A percentile compares a stretch with the other conserved stretches of the same genome.
phyloP scores from a whole-genome alignment of 2,329 filamentous ascomycete genomes.

The Scleromitrula shiraiana region DNA sequence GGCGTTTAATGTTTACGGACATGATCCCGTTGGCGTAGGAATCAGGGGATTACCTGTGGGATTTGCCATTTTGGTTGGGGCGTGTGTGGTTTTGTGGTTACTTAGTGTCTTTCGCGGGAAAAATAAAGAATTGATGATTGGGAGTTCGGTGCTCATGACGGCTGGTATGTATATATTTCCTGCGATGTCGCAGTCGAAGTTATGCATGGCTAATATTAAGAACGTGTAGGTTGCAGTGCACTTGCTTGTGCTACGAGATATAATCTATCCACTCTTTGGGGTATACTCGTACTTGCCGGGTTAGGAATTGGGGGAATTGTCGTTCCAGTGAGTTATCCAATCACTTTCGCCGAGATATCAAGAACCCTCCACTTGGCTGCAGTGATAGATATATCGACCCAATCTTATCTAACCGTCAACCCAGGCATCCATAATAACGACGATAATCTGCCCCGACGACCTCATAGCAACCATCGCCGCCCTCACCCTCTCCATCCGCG shows the following conservation, averaged over 20 bases:
- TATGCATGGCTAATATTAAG: constrained; percentile 31
- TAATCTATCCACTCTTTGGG: constrained; percentile 48
- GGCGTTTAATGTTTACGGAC: constrained; percentile 56
- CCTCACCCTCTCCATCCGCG: constrained; percentile 60
- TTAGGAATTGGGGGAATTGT: constrained; percentile 59
- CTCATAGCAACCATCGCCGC: constrained; percentile 62
- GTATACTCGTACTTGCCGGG: constrained; percentile 51
- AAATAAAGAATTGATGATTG: constrained; percentile 52
- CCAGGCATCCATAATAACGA: constrained; percentile 53
- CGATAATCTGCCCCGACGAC: constrained; percentile 62
- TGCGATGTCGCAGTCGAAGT: too few relatives aligned
- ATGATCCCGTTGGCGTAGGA: constrained; percentile 56
- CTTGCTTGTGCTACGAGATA: constrained; percentile 42
- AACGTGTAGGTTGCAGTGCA: constrained; percentile 38
- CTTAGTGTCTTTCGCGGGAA: constrained; percentile 49
- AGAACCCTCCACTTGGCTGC: too few relatives aligned
- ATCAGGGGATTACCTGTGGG: constrained; percentile 57
- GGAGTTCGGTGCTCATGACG: constrained; percentile 56
- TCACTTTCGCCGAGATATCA: too few relatives aligned
- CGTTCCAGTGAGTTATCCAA: constrained; percentile 31
- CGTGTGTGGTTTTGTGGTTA: constrained; percentile 48
- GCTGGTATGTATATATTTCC: constrained; percentile 41
- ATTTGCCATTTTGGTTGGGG: constrained; percentile 54
- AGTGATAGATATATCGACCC: too few relatives aligned
- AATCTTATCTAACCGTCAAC: too few relatives aligned